Percentiles rank a stretch among this genome's conserved stretches.
Evolutionary conservation across 345 rosid species (phyloP).

Genomic region (Bruguiera sexangula): DNA sequence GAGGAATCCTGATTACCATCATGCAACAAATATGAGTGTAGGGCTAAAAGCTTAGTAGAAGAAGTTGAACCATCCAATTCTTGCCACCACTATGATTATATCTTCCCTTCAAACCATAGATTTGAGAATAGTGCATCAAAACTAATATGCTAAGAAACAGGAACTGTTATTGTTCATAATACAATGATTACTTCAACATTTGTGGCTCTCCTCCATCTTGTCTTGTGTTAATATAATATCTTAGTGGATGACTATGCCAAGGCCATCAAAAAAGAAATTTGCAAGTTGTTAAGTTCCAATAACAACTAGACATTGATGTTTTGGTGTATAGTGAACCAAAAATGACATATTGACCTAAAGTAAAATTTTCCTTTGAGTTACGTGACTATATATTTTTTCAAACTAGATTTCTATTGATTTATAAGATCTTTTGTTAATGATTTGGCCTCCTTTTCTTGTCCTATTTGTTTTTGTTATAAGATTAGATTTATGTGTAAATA

Average conservation of each 20-base stretch:
- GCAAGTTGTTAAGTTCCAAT: conserved; percentile 69
- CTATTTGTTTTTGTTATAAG: too few relatives aligned
- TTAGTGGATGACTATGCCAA: conserved; percentile 78
- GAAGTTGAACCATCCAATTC: conserved; percentile 85
- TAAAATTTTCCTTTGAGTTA: too few relatives aligned
- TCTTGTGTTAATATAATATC: conserved; percentile 40
- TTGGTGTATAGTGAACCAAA: conserved; percentile 97
- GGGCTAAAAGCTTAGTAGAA: conserved; percentile 92
- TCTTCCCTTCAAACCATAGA: conserved; percentile 88
- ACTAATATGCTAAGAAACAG: conserved; percentile 92
- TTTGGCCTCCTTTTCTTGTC: too few relatives aligned
- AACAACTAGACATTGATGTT: conserved; percentile 91
- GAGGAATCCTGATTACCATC: conserved; percentile 85
- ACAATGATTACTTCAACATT: background rate
- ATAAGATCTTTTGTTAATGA: too few relatives aligned
- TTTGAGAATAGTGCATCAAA: conserved; percentile 94
- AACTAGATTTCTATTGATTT: too few relatives aligned
- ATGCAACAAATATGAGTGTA: conserved; percentile 71
- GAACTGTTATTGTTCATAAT: conserved; percentile 7
- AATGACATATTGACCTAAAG: conserved; percentile 36
- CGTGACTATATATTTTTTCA: too few relatives aligned
- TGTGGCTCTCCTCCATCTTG: background rate
- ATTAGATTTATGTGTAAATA: too few relatives aligned
- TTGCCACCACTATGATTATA: conserved; percentile 88
- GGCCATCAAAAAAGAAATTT: conserved; percentile 79